Base-by-base conservation (phyloP, 2,329 filamentous ascomycete species). In the Leptosphaerulina australis region DNA sequence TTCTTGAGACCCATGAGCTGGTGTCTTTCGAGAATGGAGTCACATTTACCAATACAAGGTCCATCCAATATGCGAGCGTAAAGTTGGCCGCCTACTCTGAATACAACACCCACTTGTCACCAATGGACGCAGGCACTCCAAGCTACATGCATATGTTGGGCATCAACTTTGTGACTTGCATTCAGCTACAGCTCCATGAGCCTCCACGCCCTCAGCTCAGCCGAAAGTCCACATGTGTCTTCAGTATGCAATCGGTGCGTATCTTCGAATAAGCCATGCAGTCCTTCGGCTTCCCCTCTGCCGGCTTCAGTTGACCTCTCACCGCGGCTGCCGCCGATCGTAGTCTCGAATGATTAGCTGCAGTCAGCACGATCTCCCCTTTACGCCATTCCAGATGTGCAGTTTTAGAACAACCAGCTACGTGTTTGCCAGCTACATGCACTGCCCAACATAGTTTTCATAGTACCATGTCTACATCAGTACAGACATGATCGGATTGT, bases 281-380 rank as follows among this genome's bases (percentile, higher is more conserved):
- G 4, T 17, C n/a, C 3, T n/a, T 18, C 31, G 12, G 15, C 18
- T 15, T 6, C n/a, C 33, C 15, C 18, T n/a, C 15, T 10, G 22
- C 12, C 17, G 11, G 33, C n/a, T 28, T 38, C 15, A 5, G 14
- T 34, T 34, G 28, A 24, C 15, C 18, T 50, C 21, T 44, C 28
- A 38, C 34, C 46, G 39, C 46, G 26, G 29, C 28, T 50, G 34
- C 46, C 46, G 46, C 46, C 22, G 22, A 24, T 11, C 15, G 28
- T 25, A 31, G 12, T 17, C 24, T 41, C 15, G 21, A 37, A 33
- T 12, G 31, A 38, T 34, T 21, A 30, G 26, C 39, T 44, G 46
- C 46, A 50, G 46, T 50, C 46, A 44, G 39, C 46, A 50, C 39
- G 33, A 37, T 37, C 21, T 17, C 7, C 34, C 18, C n/a, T 24